Evolutionary conservation across 2,329 filamentous ascomycete species (phyloP).

Genomic region (Sporothrix pallida): DNA sequence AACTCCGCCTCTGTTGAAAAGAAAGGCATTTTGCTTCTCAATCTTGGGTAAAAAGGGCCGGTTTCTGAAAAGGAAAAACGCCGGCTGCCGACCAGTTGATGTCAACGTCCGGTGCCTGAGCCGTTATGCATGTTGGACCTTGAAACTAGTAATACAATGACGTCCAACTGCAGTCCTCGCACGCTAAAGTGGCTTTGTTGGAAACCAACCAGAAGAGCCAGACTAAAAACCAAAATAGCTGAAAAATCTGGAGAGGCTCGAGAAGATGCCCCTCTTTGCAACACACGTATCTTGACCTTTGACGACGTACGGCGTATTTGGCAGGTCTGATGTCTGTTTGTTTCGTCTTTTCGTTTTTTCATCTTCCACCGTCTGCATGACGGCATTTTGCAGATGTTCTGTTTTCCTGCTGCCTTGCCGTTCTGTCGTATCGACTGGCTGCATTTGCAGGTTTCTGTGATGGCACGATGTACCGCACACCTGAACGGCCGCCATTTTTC

Average conservation of each 20-base stretch:
- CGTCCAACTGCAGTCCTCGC: background rate
- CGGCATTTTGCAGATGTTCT: background rate
- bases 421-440: conserved; percentile 2
- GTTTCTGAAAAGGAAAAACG: background rate
- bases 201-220: background rate
- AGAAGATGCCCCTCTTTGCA: background rate
- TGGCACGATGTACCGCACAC: background rate
- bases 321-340: background rate
- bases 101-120: background rate
- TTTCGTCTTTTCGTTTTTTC: background rate
- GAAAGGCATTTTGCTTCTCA: background rate
- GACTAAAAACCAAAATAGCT: too few species aligned
- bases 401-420: background rate
- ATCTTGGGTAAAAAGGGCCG: conserved; percentile 20
- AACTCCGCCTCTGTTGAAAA: background rate
- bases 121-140: conserved; percentile 2
- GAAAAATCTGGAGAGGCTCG: background rate
- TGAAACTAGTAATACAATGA: background rate
- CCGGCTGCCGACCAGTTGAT: background rate
- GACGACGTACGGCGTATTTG: background rate
- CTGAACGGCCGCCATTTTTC: background rate
- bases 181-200: background rate
- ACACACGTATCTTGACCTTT: background rate
- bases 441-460: conserved; percentile 1
- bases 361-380: background rate